Percentiles rank a stretch among this genome's conserved stretches.
These are phyloP conservation scores for Aspergillus sergii DNA, from an alignment of 2,329 filamentous ascomycete genomes.

Conservation along the genomic window DNA sequence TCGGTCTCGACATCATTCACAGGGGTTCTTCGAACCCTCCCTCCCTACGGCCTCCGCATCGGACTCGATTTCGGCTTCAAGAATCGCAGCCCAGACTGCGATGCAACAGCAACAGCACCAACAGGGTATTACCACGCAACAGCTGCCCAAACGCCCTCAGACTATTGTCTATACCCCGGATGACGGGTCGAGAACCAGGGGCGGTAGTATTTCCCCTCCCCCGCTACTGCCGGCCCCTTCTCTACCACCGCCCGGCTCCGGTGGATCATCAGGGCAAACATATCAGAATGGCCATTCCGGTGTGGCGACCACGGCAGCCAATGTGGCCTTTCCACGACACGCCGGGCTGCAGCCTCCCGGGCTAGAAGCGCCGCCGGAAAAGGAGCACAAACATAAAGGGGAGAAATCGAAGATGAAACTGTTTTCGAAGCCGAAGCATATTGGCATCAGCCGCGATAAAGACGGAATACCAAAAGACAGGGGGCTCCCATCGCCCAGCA, in stretches of 20 bases:
- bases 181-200: slow-evolving; percentile 31
- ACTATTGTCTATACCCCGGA: slow-evolving; percentile 49
- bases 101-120: slow-evolving; percentile 60
- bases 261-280: slow-evolving; percentile 26
- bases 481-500: slow-evolving; percentile 61
- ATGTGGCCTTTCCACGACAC: slow-evolving; percentile 62
- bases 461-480: slow-evolving; percentile 51
- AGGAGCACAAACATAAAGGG: slow-evolving; percentile 55
- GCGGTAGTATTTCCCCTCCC: slow-evolving; percentile 37
- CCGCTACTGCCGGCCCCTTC: slow-evolving; percentile 29
- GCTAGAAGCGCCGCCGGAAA: slow-evolving; percentile 34
- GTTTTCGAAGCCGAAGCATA: slow-evolving; percentile 68
- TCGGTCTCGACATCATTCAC: slow-evolving; percentile 58
- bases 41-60: slow-evolving; percentile 57
- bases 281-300: slow-evolving; percentile 57
- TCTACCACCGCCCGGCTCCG: slow-evolving; percentile 25
- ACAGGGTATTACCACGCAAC: slow-evolving; percentile 36
- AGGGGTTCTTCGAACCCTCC: slow-evolving; percentile 69
- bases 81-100: slow-evolving; percentile 67
- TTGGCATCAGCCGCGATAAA: slow-evolving; percentile 63
- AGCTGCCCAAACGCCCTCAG: slow-evolving; percentile 58
- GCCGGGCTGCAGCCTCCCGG: slow-evolving; percentile 34
- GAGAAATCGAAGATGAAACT: slow-evolving; percentile 70
- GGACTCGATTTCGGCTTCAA: slow-evolving; percentile 58
- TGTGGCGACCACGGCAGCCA: slow-evolving; percentile 65